phyloP scores from a whole-genome alignment of 1,284 basidiomycete genomes.

The Rhizopogon parksii region DNA sequence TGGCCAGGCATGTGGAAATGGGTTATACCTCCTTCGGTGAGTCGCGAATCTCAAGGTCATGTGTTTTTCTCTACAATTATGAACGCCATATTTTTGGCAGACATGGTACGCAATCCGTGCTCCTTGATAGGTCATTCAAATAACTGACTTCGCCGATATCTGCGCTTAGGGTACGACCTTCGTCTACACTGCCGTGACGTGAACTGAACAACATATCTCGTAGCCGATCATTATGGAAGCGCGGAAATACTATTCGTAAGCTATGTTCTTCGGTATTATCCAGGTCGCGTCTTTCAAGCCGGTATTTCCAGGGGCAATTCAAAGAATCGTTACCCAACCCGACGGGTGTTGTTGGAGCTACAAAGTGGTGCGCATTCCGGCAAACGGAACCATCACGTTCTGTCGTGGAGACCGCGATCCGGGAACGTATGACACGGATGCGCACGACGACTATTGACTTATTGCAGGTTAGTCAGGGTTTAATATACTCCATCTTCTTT shows the following conservation, averaged over 20 bases:
- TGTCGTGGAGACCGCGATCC: conserved; percentile 57
- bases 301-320: conserved; percentile 56
- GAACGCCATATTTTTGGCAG: conserved; percentile 24
- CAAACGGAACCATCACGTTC: conserved; percentile 44
- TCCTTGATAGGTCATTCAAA: conserved; percentile 5
- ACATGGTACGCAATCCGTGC: conserved; percentile 41
- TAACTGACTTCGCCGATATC: neutral
- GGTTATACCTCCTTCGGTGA: conserved; percentile 72
- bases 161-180: conserved; percentile 3
- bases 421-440: conserved; percentile 59
- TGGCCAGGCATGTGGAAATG: conserved; percentile 54
- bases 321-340: conserved; percentile 37
- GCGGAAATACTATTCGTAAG: conserved; percentile 72
- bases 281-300: conserved; percentile 7
- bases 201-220: conserved; percentile 6
- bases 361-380: conserved; percentile 79
- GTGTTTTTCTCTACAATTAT: conserved; percentile 4
- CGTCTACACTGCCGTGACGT: neutral
- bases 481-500: neutral
- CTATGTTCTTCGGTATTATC: conserved; percentile 7
- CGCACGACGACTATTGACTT: conserved; percentile 50
- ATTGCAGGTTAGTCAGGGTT: conserved; percentile 47
- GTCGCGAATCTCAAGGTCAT: conserved; percentile 7
- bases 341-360: conserved; percentile 56
- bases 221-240: conserved; percentile 79